phyloP scores from a whole-genome alignment of 75 land plant genomes.

The Gnetum montanum region DNA sequence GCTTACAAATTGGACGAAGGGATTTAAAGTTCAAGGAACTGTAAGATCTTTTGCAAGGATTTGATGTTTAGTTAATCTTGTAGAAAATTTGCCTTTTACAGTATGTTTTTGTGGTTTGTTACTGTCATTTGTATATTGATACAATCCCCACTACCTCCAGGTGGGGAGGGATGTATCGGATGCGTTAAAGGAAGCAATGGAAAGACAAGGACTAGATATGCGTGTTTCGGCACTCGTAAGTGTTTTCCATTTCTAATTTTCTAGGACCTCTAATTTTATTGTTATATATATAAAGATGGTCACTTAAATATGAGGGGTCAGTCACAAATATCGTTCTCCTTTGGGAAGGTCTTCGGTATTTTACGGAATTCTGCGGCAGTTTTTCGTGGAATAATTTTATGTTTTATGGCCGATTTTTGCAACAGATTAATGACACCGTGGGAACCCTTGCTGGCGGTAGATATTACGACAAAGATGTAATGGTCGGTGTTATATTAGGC shows the following conservation, averaged over 20 bases:
- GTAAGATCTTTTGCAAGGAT: constrained; percentile 25
- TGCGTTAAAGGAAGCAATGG: constrained; percentile 55
- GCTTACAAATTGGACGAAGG: constrained; percentile 56
- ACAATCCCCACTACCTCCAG: no score
- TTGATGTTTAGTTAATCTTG: no score
- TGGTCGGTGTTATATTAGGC: constrained; percentile 66
- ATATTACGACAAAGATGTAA: constrained; percentile 43
- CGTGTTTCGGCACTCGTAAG: constrained; percentile 73
- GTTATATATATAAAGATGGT: no score
- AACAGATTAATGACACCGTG: constrained; percentile 67
- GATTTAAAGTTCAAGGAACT: constrained; percentile 33
- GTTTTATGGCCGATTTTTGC: background rate
- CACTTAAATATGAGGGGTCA: no score
- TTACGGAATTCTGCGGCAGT: no score
- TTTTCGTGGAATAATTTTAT: background rate
- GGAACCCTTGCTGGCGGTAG: constrained; percentile 77
- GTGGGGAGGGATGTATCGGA: constrained; percentile 75
- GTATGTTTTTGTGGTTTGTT: no score
- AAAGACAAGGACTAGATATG: constrained; percentile 64
- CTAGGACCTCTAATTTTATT: no score
- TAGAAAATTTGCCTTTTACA: no score
- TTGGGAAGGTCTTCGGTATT: no score
- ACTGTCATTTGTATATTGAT: no score
- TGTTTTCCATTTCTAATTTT: background rate
- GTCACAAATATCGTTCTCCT: no score